Conservation (phyloP, 805 yeast genomes). For the Pichia membranifaciens region DNA sequence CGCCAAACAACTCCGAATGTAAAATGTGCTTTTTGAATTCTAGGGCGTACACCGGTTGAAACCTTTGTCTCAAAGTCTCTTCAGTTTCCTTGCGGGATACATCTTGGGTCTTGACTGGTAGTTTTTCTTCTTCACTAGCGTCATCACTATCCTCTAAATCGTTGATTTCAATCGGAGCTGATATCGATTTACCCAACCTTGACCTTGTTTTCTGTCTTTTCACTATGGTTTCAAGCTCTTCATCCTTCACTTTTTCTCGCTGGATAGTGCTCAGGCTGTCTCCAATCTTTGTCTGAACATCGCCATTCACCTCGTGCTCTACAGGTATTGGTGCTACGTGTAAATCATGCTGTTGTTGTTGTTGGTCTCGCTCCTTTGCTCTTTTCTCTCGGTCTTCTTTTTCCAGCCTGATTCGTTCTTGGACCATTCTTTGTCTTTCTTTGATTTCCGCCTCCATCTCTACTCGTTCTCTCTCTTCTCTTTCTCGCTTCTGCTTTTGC, state of each 20-base stretch:
- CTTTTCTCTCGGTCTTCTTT: background rate
- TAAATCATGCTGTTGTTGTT: too few relatives aligned
- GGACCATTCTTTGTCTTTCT: background rate
- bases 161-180: slow-evolving; percentile 12
- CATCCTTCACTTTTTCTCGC: too few relatives aligned
- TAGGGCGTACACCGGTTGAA: slow-evolving; percentile 6
- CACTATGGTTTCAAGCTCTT: background rate
- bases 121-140: background rate
- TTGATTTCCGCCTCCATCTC: background rate
- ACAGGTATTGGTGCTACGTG: too few relatives aligned
- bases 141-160: slow-evolving; percentile 13
- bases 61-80: slow-evolving; percentile 4
- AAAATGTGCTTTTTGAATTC: slow-evolving; percentile 10
- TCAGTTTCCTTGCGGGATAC: background rate
- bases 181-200: background rate
- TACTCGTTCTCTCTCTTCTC: background rate
- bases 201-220: background rate
- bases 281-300: too few relatives aligned
- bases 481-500: background rate
- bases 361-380: background rate
- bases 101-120: background rate
- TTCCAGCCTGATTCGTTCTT: background rate
- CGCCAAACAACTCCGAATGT: slow-evolving; percentile 19
- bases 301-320: too few relatives aligned
- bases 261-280: too few relatives aligned